phyloP scores from a whole-genome alignment of 768 basidiomycete species.

The Lepiota subincarnata region DNA sequence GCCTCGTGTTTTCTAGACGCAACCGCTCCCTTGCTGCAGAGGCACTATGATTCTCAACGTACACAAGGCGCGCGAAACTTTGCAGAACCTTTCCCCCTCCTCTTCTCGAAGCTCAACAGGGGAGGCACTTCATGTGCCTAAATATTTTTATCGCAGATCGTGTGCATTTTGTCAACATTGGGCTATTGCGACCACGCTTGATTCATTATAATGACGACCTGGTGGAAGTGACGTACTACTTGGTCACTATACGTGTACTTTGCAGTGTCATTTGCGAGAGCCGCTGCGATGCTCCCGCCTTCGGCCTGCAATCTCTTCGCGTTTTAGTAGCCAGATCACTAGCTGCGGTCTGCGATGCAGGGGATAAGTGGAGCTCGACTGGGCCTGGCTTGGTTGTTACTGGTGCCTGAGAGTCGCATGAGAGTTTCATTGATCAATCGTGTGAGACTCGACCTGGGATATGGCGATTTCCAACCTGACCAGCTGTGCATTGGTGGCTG shows the following conservation, averaged over 20 bases:
- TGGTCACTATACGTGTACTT: neutral
- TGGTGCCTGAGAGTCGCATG: too few species aligned
- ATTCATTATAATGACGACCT: neutral
- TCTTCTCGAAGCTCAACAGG: constrained; percentile 9
- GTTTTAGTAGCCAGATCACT: neutral
- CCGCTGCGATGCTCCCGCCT: neutral
- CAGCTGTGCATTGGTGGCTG: too few species aligned
- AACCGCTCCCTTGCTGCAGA: neutral
- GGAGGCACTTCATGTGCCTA: neutral
- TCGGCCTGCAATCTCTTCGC: neutral
- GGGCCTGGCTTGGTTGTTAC: too few species aligned
- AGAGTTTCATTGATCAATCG: too few species aligned
- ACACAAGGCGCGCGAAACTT: constrained; percentile 8
- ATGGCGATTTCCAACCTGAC: too few species aligned
- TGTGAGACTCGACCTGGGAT: too few species aligned
- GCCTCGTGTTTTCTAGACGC: constrained; percentile 11
- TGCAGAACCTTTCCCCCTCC: neutral
- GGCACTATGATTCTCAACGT: constrained; percentile 7
- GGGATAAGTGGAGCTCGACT: too few species aligned
- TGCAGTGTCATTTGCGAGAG: neutral
- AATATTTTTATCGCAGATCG: constrained; percentile 4
- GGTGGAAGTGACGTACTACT: constrained; percentile 9
- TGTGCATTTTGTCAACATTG: constrained; percentile 1
- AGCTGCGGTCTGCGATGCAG: neutral
- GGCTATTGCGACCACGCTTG: neutral